Percentiles rank a stretch among this genome's conserved stretches.
These are phyloP conservation scores for Chaetomium globosum DNA, from an alignment of 2,329 filamentous ascomycete species.

Conservation along the genomic window DNA sequence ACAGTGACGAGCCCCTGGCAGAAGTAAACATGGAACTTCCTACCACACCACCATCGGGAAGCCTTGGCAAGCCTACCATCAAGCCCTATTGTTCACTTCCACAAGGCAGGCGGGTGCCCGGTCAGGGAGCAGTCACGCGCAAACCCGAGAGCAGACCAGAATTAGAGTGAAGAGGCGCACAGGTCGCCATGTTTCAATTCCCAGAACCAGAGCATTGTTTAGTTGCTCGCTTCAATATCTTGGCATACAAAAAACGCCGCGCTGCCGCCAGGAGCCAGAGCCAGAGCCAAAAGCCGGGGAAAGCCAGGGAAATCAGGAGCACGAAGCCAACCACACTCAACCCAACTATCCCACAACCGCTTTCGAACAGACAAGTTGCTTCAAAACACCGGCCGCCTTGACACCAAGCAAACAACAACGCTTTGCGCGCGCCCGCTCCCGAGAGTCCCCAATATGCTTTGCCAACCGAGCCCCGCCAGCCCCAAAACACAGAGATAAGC, in stretches of 20 bases:
- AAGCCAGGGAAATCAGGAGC: slow-evolving; percentile 4
- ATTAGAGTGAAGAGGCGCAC: slow-evolving; percentile 32
- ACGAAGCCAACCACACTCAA: slow-evolving; percentile 3
- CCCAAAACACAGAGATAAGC: slow-evolving; percentile 27
- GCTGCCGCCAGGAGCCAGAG: slow-evolving; percentile 7
- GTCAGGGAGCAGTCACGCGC: too few relatives aligned
- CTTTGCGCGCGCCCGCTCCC: slow-evolving; percentile 29
- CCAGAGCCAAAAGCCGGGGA: slow-evolving; percentile 16
- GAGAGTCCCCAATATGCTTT: slow-evolving; percentile 33
- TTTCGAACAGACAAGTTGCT: slow-evolving; percentile 14
- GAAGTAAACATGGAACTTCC: too few relatives aligned
- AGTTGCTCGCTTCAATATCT: slow-evolving; percentile 29
- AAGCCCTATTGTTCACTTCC: neutral
- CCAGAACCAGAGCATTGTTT: slow-evolving; percentile 27
- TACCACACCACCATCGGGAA: too few relatives aligned
- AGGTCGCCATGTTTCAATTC: slow-evolving; percentile 30
- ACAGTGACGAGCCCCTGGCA: too few relatives aligned
- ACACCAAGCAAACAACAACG: slow-evolving; percentile 17
- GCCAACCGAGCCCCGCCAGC: slow-evolving; percentile 32
- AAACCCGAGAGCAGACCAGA: neutral
- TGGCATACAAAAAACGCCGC: slow-evolving; percentile 30
- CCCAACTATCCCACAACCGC: slow-evolving; percentile 14
- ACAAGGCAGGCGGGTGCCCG: too few relatives aligned
- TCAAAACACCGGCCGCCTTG: slow-evolving; percentile 20
- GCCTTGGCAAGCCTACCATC: too few relatives aligned